These are phyloP conservation scores for Schrenkiella parvula DNA, from an alignment of 345 rosid genomes.

Conservation along the genomic window DNA sequence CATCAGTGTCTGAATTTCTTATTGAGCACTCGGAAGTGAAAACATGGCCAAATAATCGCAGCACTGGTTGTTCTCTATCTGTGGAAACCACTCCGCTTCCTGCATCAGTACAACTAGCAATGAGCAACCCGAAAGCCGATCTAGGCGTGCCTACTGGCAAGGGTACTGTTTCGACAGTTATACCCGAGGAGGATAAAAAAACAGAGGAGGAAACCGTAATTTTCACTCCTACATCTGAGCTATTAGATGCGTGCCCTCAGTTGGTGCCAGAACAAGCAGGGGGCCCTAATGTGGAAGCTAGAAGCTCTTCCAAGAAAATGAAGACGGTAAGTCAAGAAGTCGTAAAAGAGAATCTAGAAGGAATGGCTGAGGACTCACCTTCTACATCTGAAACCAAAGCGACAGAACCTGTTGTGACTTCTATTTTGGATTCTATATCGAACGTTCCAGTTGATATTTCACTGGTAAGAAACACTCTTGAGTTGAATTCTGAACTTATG, in stretches of 20 bases:
- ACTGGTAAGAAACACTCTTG: not conserved
- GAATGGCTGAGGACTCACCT: slow-evolving; percentile 10
- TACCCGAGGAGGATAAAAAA: not conserved
- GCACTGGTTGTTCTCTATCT: not conserved
- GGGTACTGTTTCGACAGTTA: not conserved
- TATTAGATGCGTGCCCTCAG: too few relatives aligned
- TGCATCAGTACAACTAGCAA: not conserved
- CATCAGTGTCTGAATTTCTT: not conserved
- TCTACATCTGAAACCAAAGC: not conserved
- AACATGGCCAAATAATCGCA: not conserved
- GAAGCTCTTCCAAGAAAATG: not conserved
- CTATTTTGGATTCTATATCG: not conserved
- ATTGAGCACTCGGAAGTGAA: not conserved
- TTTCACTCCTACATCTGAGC: not conserved
- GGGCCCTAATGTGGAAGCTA: not conserved
- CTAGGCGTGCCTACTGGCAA: not conserved
- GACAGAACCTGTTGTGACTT: not conserved
- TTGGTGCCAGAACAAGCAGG: not conserved
- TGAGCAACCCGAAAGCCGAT: not conserved
- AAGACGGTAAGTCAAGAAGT: slow-evolving; percentile 1
- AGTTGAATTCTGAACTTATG: not conserved
- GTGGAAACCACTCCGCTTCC: not conserved
- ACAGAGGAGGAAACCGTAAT: not conserved
- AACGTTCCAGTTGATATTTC: not conserved
- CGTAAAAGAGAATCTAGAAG: not conserved